These are phyloP conservation scores for Hypomyces perniciosus DNA, from an alignment of 2,329 filamentous ascomycete genomes.

Conservation along the genomic window DNA sequence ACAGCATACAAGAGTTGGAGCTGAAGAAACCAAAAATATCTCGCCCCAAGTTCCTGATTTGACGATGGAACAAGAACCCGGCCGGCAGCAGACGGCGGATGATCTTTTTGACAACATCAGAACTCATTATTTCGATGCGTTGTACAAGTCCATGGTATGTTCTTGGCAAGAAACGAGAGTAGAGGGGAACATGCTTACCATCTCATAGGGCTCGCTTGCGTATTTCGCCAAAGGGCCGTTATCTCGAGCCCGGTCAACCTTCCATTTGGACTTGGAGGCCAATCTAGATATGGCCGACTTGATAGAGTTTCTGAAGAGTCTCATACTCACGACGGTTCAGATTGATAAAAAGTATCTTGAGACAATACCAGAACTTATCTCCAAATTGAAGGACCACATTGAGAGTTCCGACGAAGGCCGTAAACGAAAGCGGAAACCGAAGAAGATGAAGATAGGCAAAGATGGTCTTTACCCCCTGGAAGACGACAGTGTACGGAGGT, in stretches of 20 bases:
- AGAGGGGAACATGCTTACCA: background rate
- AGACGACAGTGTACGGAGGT: slow-evolving; percentile 56
- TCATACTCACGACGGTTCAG: slow-evolving; percentile 59
- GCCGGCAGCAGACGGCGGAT: slow-evolving; percentile 38
- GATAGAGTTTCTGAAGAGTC: slow-evolving; percentile 60
- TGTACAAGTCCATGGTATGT: slow-evolving; percentile 58
- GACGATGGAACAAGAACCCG: background rate
- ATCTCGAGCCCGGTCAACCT: slow-evolving; percentile 66
- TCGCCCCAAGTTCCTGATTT: background rate
- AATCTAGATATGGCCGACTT: slow-evolving; percentile 58
- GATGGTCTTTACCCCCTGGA: slow-evolving; percentile 64
- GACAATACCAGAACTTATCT: slow-evolving; percentile 57
- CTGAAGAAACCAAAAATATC: background rate
- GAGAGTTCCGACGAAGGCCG: slow-evolving; percentile 48
- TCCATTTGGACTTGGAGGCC: slow-evolving; percentile 56
- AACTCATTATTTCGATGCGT: slow-evolving; percentile 51
- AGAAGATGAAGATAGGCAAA: slow-evolving; percentile 61
- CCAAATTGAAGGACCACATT: slow-evolving; percentile 48
- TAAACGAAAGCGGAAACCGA: slow-evolving; percentile 48
- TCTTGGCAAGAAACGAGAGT: background rate
- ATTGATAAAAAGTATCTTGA: slow-evolving; percentile 79
- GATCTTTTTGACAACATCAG: slow-evolving; percentile 54
- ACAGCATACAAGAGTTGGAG: slow-evolving; percentile 6
- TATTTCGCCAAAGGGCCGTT: slow-evolving; percentile 81
- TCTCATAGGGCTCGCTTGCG: slow-evolving; percentile 62